Percentiles rank a stretch among this genome's conserved stretches.
phyloP scores from a whole-genome alignment of 305 asterid genomes.

The Salvia sclarea region DNA sequence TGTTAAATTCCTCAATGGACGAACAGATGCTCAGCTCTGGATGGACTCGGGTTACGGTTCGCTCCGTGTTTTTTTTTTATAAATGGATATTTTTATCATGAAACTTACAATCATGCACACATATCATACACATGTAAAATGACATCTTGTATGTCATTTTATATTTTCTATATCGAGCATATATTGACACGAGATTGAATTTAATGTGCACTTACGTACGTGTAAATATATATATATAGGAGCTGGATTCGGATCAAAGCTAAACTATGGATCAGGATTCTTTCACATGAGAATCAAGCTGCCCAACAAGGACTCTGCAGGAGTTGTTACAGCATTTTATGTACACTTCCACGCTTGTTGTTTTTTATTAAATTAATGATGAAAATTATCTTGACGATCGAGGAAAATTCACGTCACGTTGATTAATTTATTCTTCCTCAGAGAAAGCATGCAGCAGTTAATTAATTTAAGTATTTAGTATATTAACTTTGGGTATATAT shows the following conservation, averaged over 20 bases:
- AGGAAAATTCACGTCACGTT: too few relatives aligned
- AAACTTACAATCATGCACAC: too few relatives aligned
- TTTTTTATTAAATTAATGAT: too few relatives aligned
- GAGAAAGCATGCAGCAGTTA: too few relatives aligned
- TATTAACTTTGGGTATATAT: not conserved
- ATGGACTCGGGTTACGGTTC: constrained; percentile 55
- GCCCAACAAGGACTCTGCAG: constrained; percentile 60
- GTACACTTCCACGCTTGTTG: constrained; percentile 30
- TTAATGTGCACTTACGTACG: too few relatives aligned
- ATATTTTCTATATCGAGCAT: not conserved
- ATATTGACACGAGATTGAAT: not conserved
- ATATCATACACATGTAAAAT: too few relatives aligned
- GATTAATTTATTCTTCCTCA: too few relatives aligned
- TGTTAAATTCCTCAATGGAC: constrained; percentile 37
- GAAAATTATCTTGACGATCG: too few relatives aligned
- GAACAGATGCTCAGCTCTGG: constrained; percentile 52
- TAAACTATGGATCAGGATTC: constrained; percentile 64
- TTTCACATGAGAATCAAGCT: constrained; percentile 65
- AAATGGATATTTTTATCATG: too few relatives aligned
- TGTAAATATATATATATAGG: constrained; percentile 38
- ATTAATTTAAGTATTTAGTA: too few relatives aligned
- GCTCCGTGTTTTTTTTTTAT: not conserved
- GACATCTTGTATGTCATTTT: too few relatives aligned
- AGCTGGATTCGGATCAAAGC: constrained; percentile 71
- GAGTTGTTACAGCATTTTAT: constrained; percentile 73